These are phyloP conservation scores for Hapsidospora chrysogenum DNA, from an alignment of 495 filamentous ascomycete species.

Conservation along the genomic window DNA sequence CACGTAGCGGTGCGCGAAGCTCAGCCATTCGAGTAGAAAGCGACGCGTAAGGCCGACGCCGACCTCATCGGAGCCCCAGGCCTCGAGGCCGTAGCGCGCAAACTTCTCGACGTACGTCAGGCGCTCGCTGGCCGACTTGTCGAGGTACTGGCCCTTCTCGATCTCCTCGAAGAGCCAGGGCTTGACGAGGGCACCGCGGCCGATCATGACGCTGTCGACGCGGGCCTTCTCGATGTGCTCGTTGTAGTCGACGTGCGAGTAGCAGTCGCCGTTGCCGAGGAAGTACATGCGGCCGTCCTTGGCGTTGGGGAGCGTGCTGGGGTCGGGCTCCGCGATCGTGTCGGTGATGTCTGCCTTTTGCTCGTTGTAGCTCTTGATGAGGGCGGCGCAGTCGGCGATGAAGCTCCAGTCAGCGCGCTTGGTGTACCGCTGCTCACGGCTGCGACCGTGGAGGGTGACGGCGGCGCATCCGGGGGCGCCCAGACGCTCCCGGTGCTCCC, in stretches of 20 bases:
- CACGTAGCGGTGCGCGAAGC: conserved; percentile 80
- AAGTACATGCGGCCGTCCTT: conserved; percentile 57
- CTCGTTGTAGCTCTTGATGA: conserved; percentile 62
- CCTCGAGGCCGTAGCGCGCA: conserved; percentile 73
- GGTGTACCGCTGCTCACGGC: conserved; percentile 87
- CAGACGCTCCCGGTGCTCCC: conserved; percentile 41
- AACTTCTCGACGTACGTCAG: conserved; percentile 77
- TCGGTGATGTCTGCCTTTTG: conserved; percentile 47
- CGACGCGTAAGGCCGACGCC: conserved; percentile 76
- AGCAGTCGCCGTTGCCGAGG: conserved; percentile 91
- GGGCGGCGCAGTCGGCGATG: conserved; percentile 72
- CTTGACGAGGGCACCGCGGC: conserved; percentile 81
- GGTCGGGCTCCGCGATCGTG: conserved; percentile 62
- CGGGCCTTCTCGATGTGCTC: conserved; percentile 55
- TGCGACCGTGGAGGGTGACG: conserved; percentile 85
- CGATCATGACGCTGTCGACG: conserved; percentile 85
- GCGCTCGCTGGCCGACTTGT: conserved; percentile 81
- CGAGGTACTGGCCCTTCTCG: conserved; percentile 74
- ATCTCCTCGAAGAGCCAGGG: conserved; percentile 99
- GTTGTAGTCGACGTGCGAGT: conserved; percentile 78
- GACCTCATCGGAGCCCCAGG: conserved; percentile 89
- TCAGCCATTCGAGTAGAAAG: conserved; percentile 89
- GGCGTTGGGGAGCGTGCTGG: conserved; percentile 35
- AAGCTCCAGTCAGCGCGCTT: conserved; percentile 80
- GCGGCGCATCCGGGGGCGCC: conserved; percentile 73